Evolutionary conservation across 1,139 yeast genomes (phyloP), one percentile per base, ranked within the genome.

Genomic region (Yamadazyma sp.): DNA sequence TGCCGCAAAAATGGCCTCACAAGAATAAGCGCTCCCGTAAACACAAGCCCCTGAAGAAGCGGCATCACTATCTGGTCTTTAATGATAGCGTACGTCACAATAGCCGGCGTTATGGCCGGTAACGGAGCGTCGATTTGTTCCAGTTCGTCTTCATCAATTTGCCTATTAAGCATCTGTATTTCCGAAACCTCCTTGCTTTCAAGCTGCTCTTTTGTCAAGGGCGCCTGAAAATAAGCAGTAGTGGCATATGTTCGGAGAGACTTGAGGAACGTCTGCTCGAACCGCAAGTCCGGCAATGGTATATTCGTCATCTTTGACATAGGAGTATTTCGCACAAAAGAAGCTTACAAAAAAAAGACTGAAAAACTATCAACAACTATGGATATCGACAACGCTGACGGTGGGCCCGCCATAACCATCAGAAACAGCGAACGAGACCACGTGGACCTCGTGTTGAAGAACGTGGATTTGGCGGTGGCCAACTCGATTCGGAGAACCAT

Each of bases 401-500:
- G 48, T 28, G 76, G 74, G 9, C 96, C 97, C 17, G 82, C 86
- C 49, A 86, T 92, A 46, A 89, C 94, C 36, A 92, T 92, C 57
- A 80, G 97, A 61, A 84, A 83, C 52, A 80, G 92, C 21, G 90
- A 86, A 33, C 73, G 74, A 46, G 97, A 90, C 54, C 86, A 82
- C 53, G 97, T 92, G 40, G 96, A 92, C 61, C 86, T 94, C 57
- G 88, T 90, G 38, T 67, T 94, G 44, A 78, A 87, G 40, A 89
- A 88, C 55, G 94, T 89, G 34, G 97, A 92, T 57, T 64, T 94
- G 45, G 79, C 97, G 44, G 72, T 92, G 57, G 98, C 98, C 18
- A 94, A 94, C 71, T 86, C 98, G 21, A 54, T 94, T 27, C 78
- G 99, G 54, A 75, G 99, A 59, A 80, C 86, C 35, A 89, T 94